Conservation (phyloP, 495 filamentous ascomycete genomes). For the Delitschia confertaspora region DNA sequence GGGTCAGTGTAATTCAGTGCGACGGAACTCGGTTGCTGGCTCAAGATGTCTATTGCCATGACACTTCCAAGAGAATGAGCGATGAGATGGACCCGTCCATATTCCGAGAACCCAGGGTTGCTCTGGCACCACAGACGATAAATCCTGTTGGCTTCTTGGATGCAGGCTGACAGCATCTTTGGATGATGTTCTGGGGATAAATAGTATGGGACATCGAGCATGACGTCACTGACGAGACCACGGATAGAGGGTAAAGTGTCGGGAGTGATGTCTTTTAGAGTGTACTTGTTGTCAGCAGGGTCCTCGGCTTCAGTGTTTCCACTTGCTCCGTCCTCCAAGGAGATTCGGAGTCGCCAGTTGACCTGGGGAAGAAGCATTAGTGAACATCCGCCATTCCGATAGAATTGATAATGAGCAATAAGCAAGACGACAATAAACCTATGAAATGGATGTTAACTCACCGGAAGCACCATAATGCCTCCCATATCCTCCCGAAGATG, state of each 20-base stretch:
- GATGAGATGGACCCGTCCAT: constrained; percentile 81
- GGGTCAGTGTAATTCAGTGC: constrained; percentile 47
- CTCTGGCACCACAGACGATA: constrained; percentile 89
- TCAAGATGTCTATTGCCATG: constrained; percentile 87
- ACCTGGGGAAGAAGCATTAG: constrained; percentile 24
- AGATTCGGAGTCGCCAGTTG: constrained; percentile 85
- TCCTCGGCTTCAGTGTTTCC: constrained; percentile 45
- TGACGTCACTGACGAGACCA: constrained; percentile 87
- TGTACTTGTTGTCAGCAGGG: constrained; percentile 54
- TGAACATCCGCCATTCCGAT: too few species aligned
- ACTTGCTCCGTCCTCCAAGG: constrained; percentile 76
- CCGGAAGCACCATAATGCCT: constrained; percentile 64
- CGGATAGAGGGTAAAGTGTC: constrained; percentile 82
- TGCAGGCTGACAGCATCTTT: constrained; percentile 84
- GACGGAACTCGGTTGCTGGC: constrained; percentile 67
- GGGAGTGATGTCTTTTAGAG: constrained; percentile 82
- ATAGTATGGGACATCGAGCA: constrained; percentile 96
- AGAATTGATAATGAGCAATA: not conserved
- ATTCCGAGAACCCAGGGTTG: constrained; percentile 73
- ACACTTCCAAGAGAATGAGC: constrained; percentile 89
- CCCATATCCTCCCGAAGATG: constrained; percentile 63
- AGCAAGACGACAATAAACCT: not conserved
- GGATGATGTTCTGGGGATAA: constrained; percentile 81
- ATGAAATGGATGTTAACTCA: constrained; percentile 24
- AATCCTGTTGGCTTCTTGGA: constrained; percentile 86